These are phyloP conservation scores for Aureobasidium namibiae DNA, from an alignment of 2,329 filamentous ascomycete genomes.

Conservation along the genomic window DNA sequence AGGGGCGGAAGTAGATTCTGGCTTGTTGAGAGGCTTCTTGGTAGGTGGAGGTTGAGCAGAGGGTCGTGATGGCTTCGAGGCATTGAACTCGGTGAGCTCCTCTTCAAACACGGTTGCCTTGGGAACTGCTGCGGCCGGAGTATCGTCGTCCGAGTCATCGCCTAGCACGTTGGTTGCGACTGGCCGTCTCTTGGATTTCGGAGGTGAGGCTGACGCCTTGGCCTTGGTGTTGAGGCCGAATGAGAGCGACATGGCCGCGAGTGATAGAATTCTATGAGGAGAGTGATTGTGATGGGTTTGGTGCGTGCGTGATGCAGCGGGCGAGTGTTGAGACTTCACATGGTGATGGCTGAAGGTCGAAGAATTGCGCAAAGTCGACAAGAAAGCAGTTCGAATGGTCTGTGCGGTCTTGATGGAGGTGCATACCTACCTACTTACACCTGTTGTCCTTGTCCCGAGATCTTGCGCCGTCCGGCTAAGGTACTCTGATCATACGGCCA, in stretches of 20 bases:
- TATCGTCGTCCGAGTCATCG: conserved; percentile 51
- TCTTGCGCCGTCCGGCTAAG: no score
- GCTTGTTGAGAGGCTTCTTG: conserved; percentile 22
- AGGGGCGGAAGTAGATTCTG: conserved; percentile 17
- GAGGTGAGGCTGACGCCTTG: conserved; percentile 18
- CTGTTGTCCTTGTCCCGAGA: not conserved
- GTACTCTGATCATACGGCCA: no score
- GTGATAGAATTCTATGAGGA: no score
- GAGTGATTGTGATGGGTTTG: not conserved
- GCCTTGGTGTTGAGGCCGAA: conserved; percentile 29
- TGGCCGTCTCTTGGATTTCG: conserved; percentile 21
- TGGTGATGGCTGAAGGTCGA: not conserved
- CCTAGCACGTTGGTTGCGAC: conserved; percentile 28
- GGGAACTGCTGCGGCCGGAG: conserved; percentile 39
- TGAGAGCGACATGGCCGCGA: conserved; percentile 25
- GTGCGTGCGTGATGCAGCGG: conserved; percentile 5
- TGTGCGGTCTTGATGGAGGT: not conserved
- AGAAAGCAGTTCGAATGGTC: not conserved
- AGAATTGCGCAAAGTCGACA: not conserved
- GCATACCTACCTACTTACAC: no score
- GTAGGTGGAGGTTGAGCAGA: conserved; percentile 25
- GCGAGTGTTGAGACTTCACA: not conserved
- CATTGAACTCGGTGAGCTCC: conserved; percentile 49
- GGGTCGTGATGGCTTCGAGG: conserved; percentile 29
- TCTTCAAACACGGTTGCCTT: conserved; percentile 35